Base-by-base conservation (phyloP, 106 monocot species). In the Triglochin maritima region DNA sequence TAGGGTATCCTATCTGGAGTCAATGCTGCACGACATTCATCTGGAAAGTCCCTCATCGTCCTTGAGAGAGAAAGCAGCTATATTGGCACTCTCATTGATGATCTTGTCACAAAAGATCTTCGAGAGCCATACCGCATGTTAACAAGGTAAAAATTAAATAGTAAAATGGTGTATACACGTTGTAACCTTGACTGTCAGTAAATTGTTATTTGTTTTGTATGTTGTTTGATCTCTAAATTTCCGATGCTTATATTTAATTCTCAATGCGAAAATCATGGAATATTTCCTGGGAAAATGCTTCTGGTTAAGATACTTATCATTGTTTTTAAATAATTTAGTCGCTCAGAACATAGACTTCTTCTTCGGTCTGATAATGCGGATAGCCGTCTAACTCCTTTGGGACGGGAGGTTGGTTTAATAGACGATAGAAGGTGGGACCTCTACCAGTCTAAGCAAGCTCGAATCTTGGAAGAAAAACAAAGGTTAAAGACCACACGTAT, bases 21-120 rank as follows among this genome's bases (percentile, higher is more conserved):
- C 56, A 96, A 96, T 96, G 96, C 88, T 72, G 85, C 96, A 63
- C 88, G 87, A 58, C 91, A 96, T 88, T 85, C 96, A 63, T 73
- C 63, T 79, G 84, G 88, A 44, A 91, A 86, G 50, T 77, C 91
- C 44, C 67, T 96, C 44, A 74, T 96, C 16, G 61, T 91, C 79
- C 91, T 96, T 79, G 96, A 96, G 66, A 91, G 96, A 80, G 96
- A 96, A 79, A 96, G 96, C 79, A 91, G 96, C 68, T 96, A 84
- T 71, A 82, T 96, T 47, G 96, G 96, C 15, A 98, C 92, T 68
- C 72, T 98, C 59, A 98, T 98, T 63, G 98, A 98, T 79, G 98
- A 98, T 86, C 88, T 98, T 78, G 92, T 92, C n/a, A 98, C 98
- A 49, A 98, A 98, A 80, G 98, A 98, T 57, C 84, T 98, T 45